Evolutionary conservation across 352 stramenopile genomes (phyloP).

Genomic region (Pythium grandisporangium): DNA sequence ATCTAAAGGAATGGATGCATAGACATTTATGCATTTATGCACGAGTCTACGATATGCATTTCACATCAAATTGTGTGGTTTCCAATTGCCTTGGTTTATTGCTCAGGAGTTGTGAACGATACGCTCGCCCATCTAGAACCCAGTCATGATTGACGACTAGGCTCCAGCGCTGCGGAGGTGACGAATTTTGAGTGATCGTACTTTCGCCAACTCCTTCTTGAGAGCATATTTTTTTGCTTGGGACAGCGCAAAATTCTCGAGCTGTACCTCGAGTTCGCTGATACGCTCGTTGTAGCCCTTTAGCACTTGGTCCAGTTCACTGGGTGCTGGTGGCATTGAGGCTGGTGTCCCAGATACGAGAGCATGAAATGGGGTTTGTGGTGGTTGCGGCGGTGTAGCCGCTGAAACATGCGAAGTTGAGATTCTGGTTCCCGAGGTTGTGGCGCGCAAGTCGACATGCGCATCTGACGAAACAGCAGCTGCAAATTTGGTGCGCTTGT

Average conservation of each 20-base stretch:
- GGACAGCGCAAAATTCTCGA: conserved; percentile 64
- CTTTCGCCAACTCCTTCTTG: conserved; percentile 78
- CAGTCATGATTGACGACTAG: too few relatives aligned
- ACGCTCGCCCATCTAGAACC: too few relatives aligned
- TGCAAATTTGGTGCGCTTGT: conserved; percentile 14
- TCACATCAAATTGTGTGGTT: too few relatives aligned
- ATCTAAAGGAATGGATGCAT: too few relatives aligned
- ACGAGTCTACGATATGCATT: too few relatives aligned
- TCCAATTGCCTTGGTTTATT: too few relatives aligned
- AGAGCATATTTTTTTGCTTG: conserved; percentile 58
- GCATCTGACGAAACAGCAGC: conserved; percentile 4
- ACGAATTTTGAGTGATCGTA: conserved; percentile 54
- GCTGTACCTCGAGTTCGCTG: conserved; percentile 41
- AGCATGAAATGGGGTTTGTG: not conserved
- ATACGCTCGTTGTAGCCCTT: conserved; percentile 12
- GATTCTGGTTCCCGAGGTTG: too few relatives aligned
- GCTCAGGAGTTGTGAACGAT: too few relatives aligned
- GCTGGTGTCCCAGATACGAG: not conserved
- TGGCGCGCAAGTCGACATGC: conserved; percentile 10
- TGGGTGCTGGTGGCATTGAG: not conserved
- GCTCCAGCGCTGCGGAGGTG: too few relatives aligned
- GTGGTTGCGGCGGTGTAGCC: too few relatives aligned
- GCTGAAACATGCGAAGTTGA: too few relatives aligned
- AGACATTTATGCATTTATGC: too few relatives aligned
- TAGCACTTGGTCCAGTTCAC: conserved; percentile 1